Conservation (phyloP, 1,284 basidiomycete genomes). For the Microbotryum lychnidis-dioicae region DNA sequence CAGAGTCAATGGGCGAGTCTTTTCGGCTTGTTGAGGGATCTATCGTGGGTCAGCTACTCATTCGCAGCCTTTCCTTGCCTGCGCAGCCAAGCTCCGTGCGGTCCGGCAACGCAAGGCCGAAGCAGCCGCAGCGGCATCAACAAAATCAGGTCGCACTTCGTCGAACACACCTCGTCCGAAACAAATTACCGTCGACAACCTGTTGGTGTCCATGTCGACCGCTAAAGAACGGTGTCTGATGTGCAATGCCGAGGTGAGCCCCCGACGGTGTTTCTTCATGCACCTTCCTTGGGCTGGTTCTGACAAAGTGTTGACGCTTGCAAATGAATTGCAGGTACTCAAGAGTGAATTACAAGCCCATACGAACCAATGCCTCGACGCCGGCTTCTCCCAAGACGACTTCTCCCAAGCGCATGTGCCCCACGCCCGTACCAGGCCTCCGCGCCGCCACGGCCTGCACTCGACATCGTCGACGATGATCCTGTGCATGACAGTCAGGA, state of each 20-base stretch:
- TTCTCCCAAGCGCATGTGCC: too few species aligned
- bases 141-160: background rate
- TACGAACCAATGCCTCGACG: background rate
- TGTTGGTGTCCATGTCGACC: background rate
- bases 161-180: too few species aligned
- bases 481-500: background rate
- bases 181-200: background rate
- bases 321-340: background rate
- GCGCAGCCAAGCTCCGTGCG: constrained; percentile 1
- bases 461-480: background rate
- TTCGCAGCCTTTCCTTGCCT: background rate
- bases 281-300: too few species aligned
- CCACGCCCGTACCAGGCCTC: background rate
- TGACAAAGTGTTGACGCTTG: too few species aligned
- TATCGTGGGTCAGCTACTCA: background rate
- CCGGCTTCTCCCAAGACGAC: background rate
- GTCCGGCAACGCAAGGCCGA: background rate
- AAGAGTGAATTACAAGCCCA: background rate
- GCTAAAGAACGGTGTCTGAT: background rate
- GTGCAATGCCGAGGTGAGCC: background rate
- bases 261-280: background rate
- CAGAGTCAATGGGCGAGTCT: constrained; percentile 10
- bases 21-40: background rate
- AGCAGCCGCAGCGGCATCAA: background rate
- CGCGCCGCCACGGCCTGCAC: background rate